These are phyloP conservation scores for Cytospora piceicola DNA, from an alignment of 2,329 filamentous ascomycete species.

Conservation along the genomic window DNA sequence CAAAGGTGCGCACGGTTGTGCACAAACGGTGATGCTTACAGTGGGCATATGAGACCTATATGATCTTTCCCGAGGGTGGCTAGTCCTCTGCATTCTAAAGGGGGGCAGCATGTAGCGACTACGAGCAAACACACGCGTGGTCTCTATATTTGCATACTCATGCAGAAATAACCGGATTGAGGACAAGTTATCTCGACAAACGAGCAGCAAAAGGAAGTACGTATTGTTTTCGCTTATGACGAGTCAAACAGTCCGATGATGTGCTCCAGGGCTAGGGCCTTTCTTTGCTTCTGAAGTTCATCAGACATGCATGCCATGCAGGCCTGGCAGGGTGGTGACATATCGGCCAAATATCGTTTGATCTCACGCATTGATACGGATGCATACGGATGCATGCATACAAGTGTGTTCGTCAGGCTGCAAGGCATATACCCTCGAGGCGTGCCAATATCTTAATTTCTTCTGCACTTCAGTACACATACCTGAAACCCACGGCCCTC, in stretches of 20 bases:
- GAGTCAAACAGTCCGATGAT: neutral
- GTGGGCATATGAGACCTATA: neutral
- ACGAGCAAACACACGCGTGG: neutral
- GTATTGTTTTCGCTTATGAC: neutral
- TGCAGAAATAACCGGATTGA: neutral
- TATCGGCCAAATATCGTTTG: neutral
- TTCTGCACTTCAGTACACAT: constrained; percentile 35
- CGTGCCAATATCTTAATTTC: neutral
- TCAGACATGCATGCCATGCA: neutral
- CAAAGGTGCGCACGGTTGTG: neutral
- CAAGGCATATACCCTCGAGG: neutral
- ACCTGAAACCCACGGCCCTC: constrained; percentile 38
- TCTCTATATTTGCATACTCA: neutral
- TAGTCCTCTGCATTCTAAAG: neutral
- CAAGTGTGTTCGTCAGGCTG: neutral
- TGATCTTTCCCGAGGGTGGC: neutral
- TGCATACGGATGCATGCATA: neutral
- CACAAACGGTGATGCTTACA: neutral
- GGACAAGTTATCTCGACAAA: neutral
- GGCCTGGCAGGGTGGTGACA: neutral
- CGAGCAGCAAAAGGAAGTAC: neutral
- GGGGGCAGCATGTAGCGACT: neutral
- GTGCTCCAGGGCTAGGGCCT: too few relatives aligned
- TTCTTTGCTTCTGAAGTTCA: neutral
- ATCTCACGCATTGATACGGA: too few relatives aligned